Evolutionary conservation across 441 rosid species (phyloP), one percentile per base, ranked within the genome.

Genomic region (Brassica balearica): DNA sequence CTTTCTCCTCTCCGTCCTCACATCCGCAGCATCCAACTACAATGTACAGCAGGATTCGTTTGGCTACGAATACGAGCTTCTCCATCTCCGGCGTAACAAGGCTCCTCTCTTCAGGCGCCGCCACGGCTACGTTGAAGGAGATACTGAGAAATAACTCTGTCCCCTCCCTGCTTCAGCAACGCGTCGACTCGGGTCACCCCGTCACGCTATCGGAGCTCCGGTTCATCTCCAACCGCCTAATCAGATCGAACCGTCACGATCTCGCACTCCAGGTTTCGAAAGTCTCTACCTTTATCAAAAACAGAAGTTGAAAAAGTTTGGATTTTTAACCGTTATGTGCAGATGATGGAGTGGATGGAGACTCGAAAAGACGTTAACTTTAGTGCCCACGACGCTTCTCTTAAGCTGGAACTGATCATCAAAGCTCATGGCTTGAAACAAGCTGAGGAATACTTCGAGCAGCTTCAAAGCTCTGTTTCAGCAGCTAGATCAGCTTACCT

Each of bases 261-360:
- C 83, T 83, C 68, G 90, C 92, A 3, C 90, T 88, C 59, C 82
- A 91, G 92, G 93, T 91, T 69, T 71, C 43, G 8, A 19, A 65
- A 23, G 8, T 11, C 60, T 74, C n/a, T 55, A 10, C 5, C 64
- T 56, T 77, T 17, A 43, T 19, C 8, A 8, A 43, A 6, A 32
- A 38, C 43, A 38, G 43, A 32, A 32, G 43, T 23, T 23, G 25
- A 23, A 23, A 23, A 25, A 25, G 27, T 25, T 25, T 25, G 0
- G 27, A 25, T 25, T 25, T 25, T 25, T 25, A 25, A 25, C 4
- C 60, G 0, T 25, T 14, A 8, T 58, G 48, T 56, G 8, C 27
- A 89, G 91, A 79, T 87, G 74, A 73, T 81, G 74, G 81, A 83
- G 73, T 87, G 91, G 91, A 84, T 87, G 86, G 91, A 83, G 82